These are phyloP conservation scores for Craterostigma plantagineum DNA, from an alignment of 257 asterid species.

Conservation along the genomic window DNA sequence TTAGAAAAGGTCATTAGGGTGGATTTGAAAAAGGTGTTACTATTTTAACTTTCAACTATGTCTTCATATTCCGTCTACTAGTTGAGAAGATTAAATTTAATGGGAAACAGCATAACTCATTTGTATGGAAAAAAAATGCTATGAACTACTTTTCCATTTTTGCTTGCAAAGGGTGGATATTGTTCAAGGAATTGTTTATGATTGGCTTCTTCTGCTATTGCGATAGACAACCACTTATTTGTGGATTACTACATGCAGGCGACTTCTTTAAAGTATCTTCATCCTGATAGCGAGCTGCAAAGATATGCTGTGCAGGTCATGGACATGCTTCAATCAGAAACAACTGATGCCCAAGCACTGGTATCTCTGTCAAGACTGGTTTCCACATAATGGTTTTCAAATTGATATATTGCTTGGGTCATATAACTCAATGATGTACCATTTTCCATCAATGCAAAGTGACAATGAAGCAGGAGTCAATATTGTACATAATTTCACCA, in stretches of 20 bases:
- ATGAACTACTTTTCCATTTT: constrained; percentile 1
- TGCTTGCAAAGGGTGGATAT: constrained; percentile 5
- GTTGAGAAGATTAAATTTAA: no score
- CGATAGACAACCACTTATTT: no score
- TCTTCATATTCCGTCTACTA: no score
- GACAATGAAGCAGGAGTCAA: no score
- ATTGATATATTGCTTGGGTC: neutral
- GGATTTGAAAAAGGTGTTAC: no score
- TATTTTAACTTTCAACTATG: no score
- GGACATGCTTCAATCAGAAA: constrained; percentile 74
- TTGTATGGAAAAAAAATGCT: no score
- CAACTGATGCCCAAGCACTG: constrained; percentile 88
- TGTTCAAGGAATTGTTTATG: neutral
- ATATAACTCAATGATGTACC: neutral
- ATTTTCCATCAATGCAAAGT: no score
- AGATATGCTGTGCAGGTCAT: constrained; percentile 48
- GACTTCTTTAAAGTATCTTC: constrained; percentile 64
- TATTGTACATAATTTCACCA: no score
- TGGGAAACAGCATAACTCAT: no score
- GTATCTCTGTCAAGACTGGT: constrained; percentile 23
- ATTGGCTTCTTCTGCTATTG: no score
- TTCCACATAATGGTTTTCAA: constrained; percentile 5
- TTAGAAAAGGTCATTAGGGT: no score
- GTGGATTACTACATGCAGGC: constrained; percentile 34
- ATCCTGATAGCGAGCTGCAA: constrained; percentile 84